Evolutionary conservation across 768 basidiomycete genomes (phyloP), one percentile per base, ranked within the genome.

Genomic region (Pisolithus orientalis): DNA sequence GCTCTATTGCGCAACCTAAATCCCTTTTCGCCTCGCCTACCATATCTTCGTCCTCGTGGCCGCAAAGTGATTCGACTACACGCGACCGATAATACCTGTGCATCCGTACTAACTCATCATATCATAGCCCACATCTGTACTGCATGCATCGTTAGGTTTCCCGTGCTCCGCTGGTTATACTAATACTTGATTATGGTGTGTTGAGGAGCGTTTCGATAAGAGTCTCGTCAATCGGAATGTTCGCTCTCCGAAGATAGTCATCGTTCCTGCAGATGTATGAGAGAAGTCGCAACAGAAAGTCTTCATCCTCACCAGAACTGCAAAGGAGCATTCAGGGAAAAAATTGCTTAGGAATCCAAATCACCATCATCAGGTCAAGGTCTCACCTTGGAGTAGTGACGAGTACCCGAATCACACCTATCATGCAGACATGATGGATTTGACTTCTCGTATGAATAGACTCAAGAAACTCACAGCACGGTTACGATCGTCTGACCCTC

Each of bases 381-480:
- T 5, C 14, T 44, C 43, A 44, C 90, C 80, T 94, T 96, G 50
- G 91, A 94, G 67, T 94, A 92, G 74, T 98, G 94, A 50, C 95
- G 75, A 42, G 71, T 83, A 0, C 95, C 95, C 8, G 92, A 90
- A 67, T 98, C 95, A 62, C 93, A 94, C 45, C 88, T 90, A 9
- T 11, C 13, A 24, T 45, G 2, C 47, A 7, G 17, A 25, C 27
- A 42, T 31, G 24, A n/a, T 13, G 8, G 6, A 16, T 38, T 47
- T 4, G 16, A 29, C n/a, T 29, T 43, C 24, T 11, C 25, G 16
- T 24, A 16, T 14, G 13, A 16, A 1, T 3, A 3, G 34, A 14
- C 43, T 28, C 25, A 16, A 17, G 29, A 54, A 47, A 68, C 81
- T 53, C 62, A 96, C 87, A 98, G 59, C 48, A 98, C 83, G 0